phyloP scores from a whole-genome alignment of 2,329 filamentous ascomycete species.

The Xylariaceae sp. region DNA sequence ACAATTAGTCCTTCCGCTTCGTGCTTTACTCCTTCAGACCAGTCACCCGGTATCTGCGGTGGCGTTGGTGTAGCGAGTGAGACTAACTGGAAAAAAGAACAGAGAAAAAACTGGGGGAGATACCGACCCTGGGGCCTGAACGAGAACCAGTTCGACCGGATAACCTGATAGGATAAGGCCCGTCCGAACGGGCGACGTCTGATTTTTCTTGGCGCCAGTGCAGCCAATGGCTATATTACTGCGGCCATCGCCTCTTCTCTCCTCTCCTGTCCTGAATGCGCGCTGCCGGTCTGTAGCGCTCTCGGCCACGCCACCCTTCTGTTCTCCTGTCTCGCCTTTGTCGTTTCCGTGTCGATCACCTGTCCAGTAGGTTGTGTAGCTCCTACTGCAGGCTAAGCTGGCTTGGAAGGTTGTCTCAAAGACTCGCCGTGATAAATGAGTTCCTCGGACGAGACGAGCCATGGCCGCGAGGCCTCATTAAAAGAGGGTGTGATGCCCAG shows the following conservation, averaged over 20 bases:
- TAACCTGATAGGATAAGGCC: too few relatives aligned
- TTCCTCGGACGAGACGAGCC: background rate
- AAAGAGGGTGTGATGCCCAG: constrained; percentile 9
- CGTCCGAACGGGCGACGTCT: background rate
- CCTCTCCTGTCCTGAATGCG: background rate
- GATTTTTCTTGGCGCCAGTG: background rate
- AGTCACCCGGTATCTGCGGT: too few relatives aligned
- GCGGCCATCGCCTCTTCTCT: background rate
- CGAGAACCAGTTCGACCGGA: too few relatives aligned
- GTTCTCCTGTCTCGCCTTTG: background rate
- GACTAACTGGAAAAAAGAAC: too few relatives aligned
- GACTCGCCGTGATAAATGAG: background rate
- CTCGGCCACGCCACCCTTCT: background rate
- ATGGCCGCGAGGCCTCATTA: background rate
- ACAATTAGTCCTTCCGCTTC: too few relatives aligned
- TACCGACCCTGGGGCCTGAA: too few relatives aligned
- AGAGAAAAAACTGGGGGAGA: too few relatives aligned
- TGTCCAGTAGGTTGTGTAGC: background rate
- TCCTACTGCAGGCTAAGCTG: background rate
- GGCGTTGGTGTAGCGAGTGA: too few relatives aligned
- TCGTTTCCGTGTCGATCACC: background rate
- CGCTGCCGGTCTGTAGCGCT: background rate
- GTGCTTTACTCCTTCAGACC: too few relatives aligned
- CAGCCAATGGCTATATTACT: background rate
- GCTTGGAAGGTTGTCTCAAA: background rate